phyloP scores from a whole-genome alignment of 148 eudicot genomes.

The Vaccinium darrowii region DNA sequence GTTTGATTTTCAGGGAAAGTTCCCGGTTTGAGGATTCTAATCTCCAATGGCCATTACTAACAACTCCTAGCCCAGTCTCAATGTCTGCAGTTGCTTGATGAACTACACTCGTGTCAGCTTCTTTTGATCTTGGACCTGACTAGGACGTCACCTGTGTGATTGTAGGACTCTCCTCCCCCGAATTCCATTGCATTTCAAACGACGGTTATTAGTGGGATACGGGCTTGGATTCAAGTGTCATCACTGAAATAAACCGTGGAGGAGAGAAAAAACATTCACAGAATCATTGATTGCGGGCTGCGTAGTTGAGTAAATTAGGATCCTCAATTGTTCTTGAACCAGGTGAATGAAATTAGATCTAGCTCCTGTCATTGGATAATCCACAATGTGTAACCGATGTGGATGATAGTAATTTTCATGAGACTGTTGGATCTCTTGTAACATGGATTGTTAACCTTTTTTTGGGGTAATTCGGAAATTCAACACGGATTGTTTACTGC shows the following conservation, averaged over 20 bases:
- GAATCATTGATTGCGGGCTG: not conserved
- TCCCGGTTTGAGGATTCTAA: not conserved
- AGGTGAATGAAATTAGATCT: not conserved
- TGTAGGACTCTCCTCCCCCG: not conserved
- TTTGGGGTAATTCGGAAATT: too few species aligned
- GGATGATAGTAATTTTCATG: not conserved
- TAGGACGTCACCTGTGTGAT: not conserved
- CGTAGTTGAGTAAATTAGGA: not conserved
- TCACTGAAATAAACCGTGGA: not conserved
- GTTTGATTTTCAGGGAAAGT: not conserved
- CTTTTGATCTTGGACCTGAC: not conserved
- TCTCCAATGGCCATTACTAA: not conserved
- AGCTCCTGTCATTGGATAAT: not conserved
- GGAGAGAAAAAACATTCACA: not conserved
- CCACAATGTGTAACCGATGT: not conserved
- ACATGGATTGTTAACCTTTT: not conserved
- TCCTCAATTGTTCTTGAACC: not conserved
- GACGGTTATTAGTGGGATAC: not conserved
- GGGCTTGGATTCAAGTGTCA: not conserved
- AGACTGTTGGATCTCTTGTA: not conserved
- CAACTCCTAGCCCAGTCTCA: not conserved
- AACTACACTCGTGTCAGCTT: not conserved
- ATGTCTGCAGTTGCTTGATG: not conserved
- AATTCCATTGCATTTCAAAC: not conserved
- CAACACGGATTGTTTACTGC: not conserved